phyloP scores from a whole-genome alignment of 768 basidiomycete species.

The Suillus weaverae region DNA sequence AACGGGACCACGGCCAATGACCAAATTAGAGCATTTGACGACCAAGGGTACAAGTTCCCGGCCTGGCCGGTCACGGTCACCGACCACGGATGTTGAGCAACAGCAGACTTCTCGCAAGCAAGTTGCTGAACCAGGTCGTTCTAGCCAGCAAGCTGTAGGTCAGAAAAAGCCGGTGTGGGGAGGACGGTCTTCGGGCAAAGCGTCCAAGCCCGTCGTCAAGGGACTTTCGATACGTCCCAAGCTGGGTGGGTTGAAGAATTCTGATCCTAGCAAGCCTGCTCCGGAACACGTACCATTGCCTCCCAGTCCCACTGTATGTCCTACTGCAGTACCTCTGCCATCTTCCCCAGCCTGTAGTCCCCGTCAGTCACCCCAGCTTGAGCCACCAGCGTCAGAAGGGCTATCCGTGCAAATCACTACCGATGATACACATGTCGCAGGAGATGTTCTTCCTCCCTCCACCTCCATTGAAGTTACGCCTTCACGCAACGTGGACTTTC shows the following conservation, averaged over 20 bases:
- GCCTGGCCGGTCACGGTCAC: not conserved
- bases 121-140: not conserved
- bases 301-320: slow-evolving; percentile 7
- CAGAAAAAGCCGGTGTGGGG: slow-evolving; percentile 10
- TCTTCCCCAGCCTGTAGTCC: slow-evolving; percentile 8
- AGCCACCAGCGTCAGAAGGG: not conserved
- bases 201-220: not conserved
- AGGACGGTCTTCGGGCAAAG: not conserved
- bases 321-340: slow-evolving; percentile 12
- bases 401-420: not conserved
- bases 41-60: not conserved
- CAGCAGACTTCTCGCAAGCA: not conserved
- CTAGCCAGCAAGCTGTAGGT: not conserved
- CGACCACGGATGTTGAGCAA: not conserved
- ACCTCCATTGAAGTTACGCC: not conserved
- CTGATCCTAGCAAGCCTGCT: not conserved
- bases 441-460: slow-evolving; percentile 1
- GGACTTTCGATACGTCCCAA: not conserved
- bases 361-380: not conserved
- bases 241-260: not conserved
- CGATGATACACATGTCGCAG: not conserved
- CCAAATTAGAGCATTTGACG: not conserved
- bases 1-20: not conserved
- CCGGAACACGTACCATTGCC: slow-evolving; percentile 8
- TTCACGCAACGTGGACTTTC: not conserved